Evolutionary conservation across 2,329 filamentous ascomycete species (phyloP).

Genomic region (Scedosporium minutisporum): DNA sequence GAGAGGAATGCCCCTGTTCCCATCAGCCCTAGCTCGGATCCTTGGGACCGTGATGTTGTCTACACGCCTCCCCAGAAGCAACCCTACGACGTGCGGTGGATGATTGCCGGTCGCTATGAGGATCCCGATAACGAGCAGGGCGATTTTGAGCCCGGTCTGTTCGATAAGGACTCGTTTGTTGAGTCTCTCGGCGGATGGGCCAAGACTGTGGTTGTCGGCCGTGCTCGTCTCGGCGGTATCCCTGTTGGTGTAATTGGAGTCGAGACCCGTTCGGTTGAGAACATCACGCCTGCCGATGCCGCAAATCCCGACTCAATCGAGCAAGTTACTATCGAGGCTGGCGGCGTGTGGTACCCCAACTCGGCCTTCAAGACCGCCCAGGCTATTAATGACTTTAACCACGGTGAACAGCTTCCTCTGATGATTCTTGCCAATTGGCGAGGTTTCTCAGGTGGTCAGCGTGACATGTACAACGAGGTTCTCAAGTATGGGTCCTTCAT

Average conservation of each 20-base stretch:
- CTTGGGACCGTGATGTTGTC: constrained; percentile 85
- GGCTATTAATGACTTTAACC: constrained; percentile 98
- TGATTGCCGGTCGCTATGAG: constrained; percentile 67
- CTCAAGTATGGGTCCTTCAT: constrained; percentile 99
- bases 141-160: constrained; percentile 75
- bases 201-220: constrained; percentile 89
- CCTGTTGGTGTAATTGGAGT: constrained; percentile 97
- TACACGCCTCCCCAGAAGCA: constrained; percentile 78
- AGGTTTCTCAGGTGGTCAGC: constrained; percentile 98
- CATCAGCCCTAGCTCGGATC: constrained; percentile 76
- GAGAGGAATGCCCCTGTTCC: constrained; percentile 88
- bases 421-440: constrained; percentile 99
- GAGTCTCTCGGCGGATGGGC: constrained; percentile 97
- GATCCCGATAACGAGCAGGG: constrained; percentile 53
- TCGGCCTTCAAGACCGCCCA: constrained; percentile 99
- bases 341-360: constrained; percentile 99
- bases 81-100: constrained; percentile 84
- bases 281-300: constrained; percentile 90
- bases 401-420: constrained; percentile 91
- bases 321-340: constrained; percentile 86
- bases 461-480: constrained; percentile 99
- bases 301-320: constrained; percentile 98
- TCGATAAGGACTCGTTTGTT: constrained; percentile 94
- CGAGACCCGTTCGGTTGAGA: constrained; percentile 92
- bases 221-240: constrained; percentile 91